Evolutionary conservation across 768 basidiomycete species (phyloP).

Genomic region (Mycena galopus): DNA sequence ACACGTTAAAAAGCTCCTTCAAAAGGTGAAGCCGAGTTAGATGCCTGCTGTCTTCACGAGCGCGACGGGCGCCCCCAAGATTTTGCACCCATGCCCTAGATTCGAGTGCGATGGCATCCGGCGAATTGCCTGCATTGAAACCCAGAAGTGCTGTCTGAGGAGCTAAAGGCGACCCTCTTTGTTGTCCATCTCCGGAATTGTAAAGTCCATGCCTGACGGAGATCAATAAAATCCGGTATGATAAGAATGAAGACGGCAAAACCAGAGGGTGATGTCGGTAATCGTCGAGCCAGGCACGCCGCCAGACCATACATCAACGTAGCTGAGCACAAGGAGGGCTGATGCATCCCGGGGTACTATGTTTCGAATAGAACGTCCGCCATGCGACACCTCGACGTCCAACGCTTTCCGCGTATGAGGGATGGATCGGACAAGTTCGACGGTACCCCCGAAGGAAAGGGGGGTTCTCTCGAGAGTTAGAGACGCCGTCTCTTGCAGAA

Average conservation of each 20-base stretch:
- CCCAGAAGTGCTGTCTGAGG: neutral
- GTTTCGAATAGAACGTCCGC: slow-evolving; percentile 16
- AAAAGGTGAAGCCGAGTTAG: slow-evolving; percentile 41
- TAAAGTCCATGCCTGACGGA: slow-evolving; percentile 34
- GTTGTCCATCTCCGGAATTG: slow-evolving; percentile 31
- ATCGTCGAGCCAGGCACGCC: slow-evolving; percentile 7
- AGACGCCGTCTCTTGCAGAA: slow-evolving; percentile 29
- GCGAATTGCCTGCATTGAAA: neutral
- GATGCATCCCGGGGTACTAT: slow-evolving; percentile 37
- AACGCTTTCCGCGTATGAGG: slow-evolving; percentile 31
- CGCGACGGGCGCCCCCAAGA: neutral
- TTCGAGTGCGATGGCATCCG: slow-evolving; percentile 8
- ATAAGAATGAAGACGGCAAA: neutral
- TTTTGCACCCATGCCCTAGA: neutral
- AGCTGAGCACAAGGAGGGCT: slow-evolving; percentile 37
- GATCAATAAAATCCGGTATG: neutral
- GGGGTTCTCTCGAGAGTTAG: slow-evolving; percentile 24
- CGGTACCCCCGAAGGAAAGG: slow-evolving; percentile 32
- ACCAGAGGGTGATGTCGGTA: slow-evolving; percentile 40
- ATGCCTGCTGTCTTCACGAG: slow-evolving; percentile 36
- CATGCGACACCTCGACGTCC: slow-evolving; percentile 24
- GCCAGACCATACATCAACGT: slow-evolving; percentile 9
- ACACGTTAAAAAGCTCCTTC: slow-evolving; percentile 45
- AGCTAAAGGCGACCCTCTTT: neutral
- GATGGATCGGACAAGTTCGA: slow-evolving; percentile 26